These are phyloP conservation scores for Mychonastes homosphaera DNA, from an alignment of 139 green algal genomes.

Conservation along the genomic window DNA sequence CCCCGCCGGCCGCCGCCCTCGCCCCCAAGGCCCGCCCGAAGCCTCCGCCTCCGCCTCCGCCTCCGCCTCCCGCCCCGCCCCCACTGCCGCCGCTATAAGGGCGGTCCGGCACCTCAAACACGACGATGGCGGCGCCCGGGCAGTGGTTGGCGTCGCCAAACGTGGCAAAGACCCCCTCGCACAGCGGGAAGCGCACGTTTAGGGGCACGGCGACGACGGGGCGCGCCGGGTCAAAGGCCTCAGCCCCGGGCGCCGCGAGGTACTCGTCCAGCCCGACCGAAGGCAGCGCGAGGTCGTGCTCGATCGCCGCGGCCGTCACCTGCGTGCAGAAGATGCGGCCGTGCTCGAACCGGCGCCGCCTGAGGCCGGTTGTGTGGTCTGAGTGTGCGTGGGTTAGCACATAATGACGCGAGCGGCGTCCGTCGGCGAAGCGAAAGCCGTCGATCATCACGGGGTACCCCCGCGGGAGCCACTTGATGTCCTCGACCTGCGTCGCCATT, in stretches of 20 bases:
- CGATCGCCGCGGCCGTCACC: neutral
- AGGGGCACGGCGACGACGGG: slow-evolving; percentile 24
- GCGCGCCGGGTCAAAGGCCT: slow-evolving; percentile 1
- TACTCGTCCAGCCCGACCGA: slow-evolving; percentile 8
- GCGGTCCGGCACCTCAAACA: slow-evolving; percentile 42
- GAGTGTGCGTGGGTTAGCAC: slow-evolving; percentile 70
- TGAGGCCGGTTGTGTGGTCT: slow-evolving; percentile 64
- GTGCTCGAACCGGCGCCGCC: slow-evolving; percentile 35
- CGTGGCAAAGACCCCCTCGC: slow-evolving; percentile 37
- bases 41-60: neutral
- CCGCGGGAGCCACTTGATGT: slow-evolving; percentile 57
- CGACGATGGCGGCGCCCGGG: slow-evolving; percentile 55
- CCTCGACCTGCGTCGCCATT: slow-evolving; percentile 60
- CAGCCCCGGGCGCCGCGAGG: slow-evolving; percentile 3
- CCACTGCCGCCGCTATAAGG: neutral
- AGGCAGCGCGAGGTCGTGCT: neutral
- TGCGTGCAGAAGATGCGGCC: slow-evolving; percentile 1
- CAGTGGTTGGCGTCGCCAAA: slow-evolving; percentile 73
- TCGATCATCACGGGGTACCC: slow-evolving; percentile 36
- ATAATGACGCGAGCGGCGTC: slow-evolving; percentile 28
- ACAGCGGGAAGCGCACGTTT: slow-evolving; percentile 13
- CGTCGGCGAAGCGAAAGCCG: slow-evolving; percentile 29
- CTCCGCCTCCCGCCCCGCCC: neutral
- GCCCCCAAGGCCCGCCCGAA: too few species aligned
- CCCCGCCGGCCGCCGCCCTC: neutral